These are phyloP conservation scores for Lagenaria siceraria DNA, from an alignment of 306 rosid genomes.

Conservation along the genomic window DNA sequence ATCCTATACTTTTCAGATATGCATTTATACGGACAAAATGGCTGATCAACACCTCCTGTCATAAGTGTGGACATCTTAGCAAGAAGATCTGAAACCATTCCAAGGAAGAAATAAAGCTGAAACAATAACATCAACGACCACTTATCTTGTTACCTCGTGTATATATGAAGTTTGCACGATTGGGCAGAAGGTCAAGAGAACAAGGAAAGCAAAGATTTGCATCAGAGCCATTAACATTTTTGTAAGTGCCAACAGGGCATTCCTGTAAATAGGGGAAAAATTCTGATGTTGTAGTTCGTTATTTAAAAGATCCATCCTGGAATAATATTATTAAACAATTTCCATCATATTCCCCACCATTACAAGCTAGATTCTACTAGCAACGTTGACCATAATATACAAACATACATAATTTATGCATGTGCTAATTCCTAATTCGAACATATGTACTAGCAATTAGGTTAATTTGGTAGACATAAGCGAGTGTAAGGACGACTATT, in stretches of 20 bases:
- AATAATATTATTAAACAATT: not conserved
- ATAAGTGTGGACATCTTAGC: conserved; percentile 11
- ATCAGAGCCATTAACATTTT: conserved; percentile 78
- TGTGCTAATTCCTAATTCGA: not conserved
- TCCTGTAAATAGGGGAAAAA: conserved; percentile 35
- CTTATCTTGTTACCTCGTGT: conserved; percentile 50
- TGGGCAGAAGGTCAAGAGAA: conserved; percentile 83
- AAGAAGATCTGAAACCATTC: conserved; percentile 6
- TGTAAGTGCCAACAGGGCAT: conserved; percentile 90
- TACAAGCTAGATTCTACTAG: not conserved
- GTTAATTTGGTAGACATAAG: not conserved
- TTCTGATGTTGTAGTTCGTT: not conserved
- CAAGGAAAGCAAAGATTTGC: conserved; percentile 72
- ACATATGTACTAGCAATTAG: not conserved
- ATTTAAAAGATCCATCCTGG: not conserved
- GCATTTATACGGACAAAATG: conserved; percentile 76
- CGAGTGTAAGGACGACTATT: not conserved
- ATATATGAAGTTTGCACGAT: conserved; percentile 79
- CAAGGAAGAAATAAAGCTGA: conserved; percentile 6
- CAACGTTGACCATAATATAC: not conserved
- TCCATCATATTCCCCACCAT: not conserved
- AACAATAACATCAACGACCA: conserved; percentile 6
- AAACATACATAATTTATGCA: not conserved
- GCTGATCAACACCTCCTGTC: conserved; percentile 62
- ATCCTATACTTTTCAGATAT: conserved; percentile 83